Percentiles rank a stretch among this genome's conserved stretches.
These are phyloP conservation scores for Sungouiella blattae DNA, from an alignment of 805 yeast species.

Conservation along the genomic window DNA sequence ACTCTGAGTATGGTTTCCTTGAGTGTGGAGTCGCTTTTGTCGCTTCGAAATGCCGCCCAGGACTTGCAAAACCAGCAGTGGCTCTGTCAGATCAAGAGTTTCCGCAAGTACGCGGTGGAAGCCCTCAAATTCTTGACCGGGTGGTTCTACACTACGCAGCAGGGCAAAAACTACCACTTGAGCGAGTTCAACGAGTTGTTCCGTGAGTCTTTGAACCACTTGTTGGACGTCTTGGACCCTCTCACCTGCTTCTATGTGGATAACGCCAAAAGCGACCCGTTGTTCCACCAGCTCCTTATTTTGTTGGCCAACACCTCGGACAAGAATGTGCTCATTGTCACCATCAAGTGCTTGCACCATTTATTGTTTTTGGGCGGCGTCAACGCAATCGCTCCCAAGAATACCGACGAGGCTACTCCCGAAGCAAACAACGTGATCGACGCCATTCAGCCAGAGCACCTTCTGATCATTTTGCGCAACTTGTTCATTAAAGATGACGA, in stretches of 20 bases:
- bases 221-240: slow-evolving; percentile 79
- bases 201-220: slow-evolving; percentile 62
- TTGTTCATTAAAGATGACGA: slow-evolving; percentile 70
- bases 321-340: slow-evolving; percentile 63
- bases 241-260: slow-evolving; percentile 80
- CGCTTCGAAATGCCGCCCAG: slow-evolving; percentile 78
- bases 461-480: slow-evolving; percentile 56
- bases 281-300: slow-evolving; percentile 54
- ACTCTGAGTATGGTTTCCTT: slow-evolving; percentile 20
- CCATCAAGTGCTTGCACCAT: slow-evolving; percentile 75
- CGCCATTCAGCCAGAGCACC: slow-evolving; percentile 29
- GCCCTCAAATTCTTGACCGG: slow-evolving; percentile 39
- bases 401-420: slow-evolving; percentile 7
- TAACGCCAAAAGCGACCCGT: slow-evolving; percentile 62
- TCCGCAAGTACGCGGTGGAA: slow-evolving; percentile 45
- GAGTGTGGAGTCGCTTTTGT: slow-evolving; percentile 50
- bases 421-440: slow-evolving; percentile 43
- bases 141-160: slow-evolving; percentile 28
- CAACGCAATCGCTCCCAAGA: slow-evolving; percentile 8
- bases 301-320: slow-evolving; percentile 57
- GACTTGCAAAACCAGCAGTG: slow-evolving; percentile 80
- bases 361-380: slow-evolving; percentile 48
- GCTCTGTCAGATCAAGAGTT: slow-evolving; percentile 51
- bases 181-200: slow-evolving; percentile 26
- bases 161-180: too few relatives aligned